phyloP scores from a whole-genome alignment of 2,329 filamentous ascomycete genomes.

The Trichoderma sp. region DNA sequence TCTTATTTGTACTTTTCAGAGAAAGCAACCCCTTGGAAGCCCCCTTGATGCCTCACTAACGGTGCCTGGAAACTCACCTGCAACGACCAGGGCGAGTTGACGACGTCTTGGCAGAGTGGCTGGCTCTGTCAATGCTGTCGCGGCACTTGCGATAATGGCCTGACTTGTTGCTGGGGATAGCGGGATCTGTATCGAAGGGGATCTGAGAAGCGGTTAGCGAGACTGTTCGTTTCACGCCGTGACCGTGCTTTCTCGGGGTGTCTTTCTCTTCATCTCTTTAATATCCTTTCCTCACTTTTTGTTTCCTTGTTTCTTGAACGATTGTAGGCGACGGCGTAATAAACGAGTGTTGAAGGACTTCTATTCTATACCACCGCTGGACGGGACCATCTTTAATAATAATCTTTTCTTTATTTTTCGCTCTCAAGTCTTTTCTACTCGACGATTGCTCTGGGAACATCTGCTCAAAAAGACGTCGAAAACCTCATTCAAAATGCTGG shows the following conservation, averaged over 20 bases:
- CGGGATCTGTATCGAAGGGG: constrained; percentile 3
- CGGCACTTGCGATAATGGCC: constrained; percentile 8
- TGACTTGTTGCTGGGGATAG: neutral
- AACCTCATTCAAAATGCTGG: constrained; percentile 10
- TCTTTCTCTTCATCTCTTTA: neutral
- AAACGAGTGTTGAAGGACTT: neutral
- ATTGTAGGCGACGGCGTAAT: neutral
- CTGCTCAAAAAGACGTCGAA: neutral
- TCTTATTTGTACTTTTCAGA: neutral
- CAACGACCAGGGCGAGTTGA: constrained; percentile 8
- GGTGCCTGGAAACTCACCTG: constrained; percentile 8
- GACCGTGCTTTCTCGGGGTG: neutral
- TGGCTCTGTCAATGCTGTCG: neutral
- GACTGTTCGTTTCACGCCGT: neutral
- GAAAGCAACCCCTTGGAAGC: neutral
- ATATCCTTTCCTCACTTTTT: neutral
- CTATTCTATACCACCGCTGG: constrained; percentile 18
- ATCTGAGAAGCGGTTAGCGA: constrained; percentile 5
- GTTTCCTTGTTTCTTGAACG: neutral
- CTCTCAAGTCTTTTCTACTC: neutral
- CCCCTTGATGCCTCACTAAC: neutral
- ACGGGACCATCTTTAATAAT: constrained; percentile 11
- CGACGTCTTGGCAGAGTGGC: neutral
- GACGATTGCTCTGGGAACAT: neutral
- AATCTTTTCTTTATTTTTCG: neutral